Base-by-base conservation (phyloP, 2,329 filamentous ascomycete genomes). In the Ascochyta lentis region DNA sequence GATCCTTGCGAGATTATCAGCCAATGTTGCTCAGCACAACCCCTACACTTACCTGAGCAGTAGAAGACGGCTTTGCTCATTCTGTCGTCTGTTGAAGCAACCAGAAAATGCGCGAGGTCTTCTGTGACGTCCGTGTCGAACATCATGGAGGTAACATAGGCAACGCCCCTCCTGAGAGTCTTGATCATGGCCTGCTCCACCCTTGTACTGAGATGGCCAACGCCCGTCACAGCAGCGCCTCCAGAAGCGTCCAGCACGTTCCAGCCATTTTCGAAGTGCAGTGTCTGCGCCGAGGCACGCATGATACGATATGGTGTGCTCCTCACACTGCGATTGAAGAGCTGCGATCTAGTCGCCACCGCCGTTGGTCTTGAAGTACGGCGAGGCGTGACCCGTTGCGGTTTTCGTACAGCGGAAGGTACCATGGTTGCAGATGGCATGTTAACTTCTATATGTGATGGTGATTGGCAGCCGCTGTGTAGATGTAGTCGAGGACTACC, bases 241-340 rank as follows among this genome's bases (percentile, higher is more conserved):
- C 88, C 84, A 19, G 87, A 89, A 1, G 86, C 88, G 71, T 95
- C 91, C 13, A 92, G 82, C 39, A 95, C 83, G 31, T 76, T 78
- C 23, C 35, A 56, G 1, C 87, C 87, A 41, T 68, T 62, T 2
- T 57, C 52, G 1, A 86, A 76, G 31, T 77, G 73, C n/a, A 86
- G 72, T 56, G 81, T 83, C 60, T 80, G 78, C 10, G 82, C 83
- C 51, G 78, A 29, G 4, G 72, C 5, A 79, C 84, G 0, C 76
- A 79, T 9, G 78, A 68, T 4, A 83, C 83, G 44, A 73, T 46
- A 76, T 72, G n/a, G 84, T 80, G 19, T 77, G 58, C 27, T 76
- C 64, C 78, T 78, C 2, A 84, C 77, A 47, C 80, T 77, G 34
- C 84, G 78, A 64, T 86, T 83, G 35, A 87, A 75, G 23, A 86